phyloP scores from a whole-genome alignment of 441 rosid species.

The Jatropha multifida region DNA sequence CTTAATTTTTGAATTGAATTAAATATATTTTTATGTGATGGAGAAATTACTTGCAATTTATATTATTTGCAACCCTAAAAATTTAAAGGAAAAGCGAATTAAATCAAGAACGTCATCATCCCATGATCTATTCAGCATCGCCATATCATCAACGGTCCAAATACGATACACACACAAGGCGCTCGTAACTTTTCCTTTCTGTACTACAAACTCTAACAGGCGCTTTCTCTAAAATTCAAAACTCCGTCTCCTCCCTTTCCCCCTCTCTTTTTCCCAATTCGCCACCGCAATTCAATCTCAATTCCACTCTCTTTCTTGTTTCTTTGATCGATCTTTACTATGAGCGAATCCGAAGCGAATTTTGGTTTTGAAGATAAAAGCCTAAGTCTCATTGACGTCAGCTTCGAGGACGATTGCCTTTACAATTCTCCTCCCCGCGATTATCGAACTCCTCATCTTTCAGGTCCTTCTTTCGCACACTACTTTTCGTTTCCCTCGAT shows the following conservation, averaged over 20 bases:
- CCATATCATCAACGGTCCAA: too few species aligned
- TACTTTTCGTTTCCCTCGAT: neutral
- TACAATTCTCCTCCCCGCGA: conserved; percentile 49
- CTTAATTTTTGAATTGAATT: too few species aligned
- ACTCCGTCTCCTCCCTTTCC: conserved; percentile 3
- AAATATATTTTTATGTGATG: too few species aligned
- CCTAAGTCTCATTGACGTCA: conserved; percentile 71
- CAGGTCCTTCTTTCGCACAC: conserved; percentile 34
- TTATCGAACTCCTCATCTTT: conserved; percentile 23
- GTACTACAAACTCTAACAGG: conserved; percentile 22
- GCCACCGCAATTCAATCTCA: neutral
- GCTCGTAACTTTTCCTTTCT: neutral
- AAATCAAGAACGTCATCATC: too few species aligned
- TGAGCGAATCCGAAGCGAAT: conserved; percentile 54
- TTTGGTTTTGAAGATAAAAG: conserved; percentile 36
- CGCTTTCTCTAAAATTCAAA: conserved; percentile 53
- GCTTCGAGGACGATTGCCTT: conserved; percentile 83
- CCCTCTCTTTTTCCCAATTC: conserved; percentile 4
- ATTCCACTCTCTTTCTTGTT: neutral
- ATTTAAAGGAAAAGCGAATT: too few species aligned
- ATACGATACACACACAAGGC: too few species aligned
- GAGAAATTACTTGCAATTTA: too few species aligned
- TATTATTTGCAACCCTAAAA: too few species aligned
- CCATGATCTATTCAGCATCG: too few species aligned
- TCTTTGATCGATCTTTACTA: conserved; percentile 29